Base-by-base conservation (phyloP, 495 filamentous ascomycete genomes). In the Penicillium riverlandense region DNA sequence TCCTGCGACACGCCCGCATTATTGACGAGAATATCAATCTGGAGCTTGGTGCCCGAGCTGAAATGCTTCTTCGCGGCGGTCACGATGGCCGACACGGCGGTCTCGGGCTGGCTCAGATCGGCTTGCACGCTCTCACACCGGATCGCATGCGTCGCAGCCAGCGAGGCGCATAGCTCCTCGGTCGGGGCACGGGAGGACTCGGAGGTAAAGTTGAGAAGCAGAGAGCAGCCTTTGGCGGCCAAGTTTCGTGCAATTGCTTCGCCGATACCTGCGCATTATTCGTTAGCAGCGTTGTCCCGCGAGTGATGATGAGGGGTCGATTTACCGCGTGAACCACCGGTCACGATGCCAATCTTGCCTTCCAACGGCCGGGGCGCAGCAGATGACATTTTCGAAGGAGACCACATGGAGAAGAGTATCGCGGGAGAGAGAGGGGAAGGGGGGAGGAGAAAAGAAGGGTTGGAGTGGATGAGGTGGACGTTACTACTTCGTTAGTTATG, bases 21-120 rank as follows among this genome's bases (percentile, higher is more conserved):
- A 75, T 96, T 94, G 69, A 96, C 70, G 22, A 95, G 64, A 51
- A 96, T 88, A 61, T 95, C 87, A 63, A 95, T 79, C 48, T 83
- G 80, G 62, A 90, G 77, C 16, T 69, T 69, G 11, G 61, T 62
- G 8, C 66, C 60, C 31, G 71, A 60, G 11, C 69, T 49, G 55
- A 82, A 82, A 43, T 77, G 65, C 46, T 74, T 60, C 35, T 76
- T 66, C 0, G 74, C 74, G 0, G 67, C 57, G 0, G 40, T 34
- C 29, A 72, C 33, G 43, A 72, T 72, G 0, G 38, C 41, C 0
- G 39, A 16, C 4, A 55, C 51, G n/a, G 56, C 67, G 35, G 62
- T 53, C 16, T 58, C 55, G 29, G 75, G 66, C 32, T 75, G 61
- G 41, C 64, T 62, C 43, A 83, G 70, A 53, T 81, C 75, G 6